Evolutionary conservation across 495 filamentous ascomycete species (phyloP), one percentile per base, ranked within the genome.

Genomic region (Neurospora sp.): DNA sequence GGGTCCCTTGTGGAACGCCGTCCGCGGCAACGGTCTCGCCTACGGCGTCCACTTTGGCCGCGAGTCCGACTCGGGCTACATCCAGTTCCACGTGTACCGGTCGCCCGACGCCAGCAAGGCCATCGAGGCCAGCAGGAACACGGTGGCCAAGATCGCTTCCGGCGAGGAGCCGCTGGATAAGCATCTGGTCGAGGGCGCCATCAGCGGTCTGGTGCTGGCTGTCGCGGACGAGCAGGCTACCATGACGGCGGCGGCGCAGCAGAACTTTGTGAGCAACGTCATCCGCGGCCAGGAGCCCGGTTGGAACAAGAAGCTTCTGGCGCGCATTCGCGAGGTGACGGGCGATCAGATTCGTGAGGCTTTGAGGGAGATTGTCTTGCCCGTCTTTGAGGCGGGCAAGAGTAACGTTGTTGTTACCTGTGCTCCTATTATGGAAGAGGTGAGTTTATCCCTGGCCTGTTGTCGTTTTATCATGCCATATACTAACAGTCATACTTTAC

Each of bases 331-430:
- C 71, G 86, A 87, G 69, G 93, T 96, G 20, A 90, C 83, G 10
- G 87, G 88, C 0, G 92, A 94, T 10, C 89, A 98, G 76, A 88
- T 98, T 72, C 92, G 89, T 77, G 83, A 84, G 35, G 92, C 89
- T 16, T 87, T 98, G 83, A 87, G 83, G 69, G 90, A 93, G 16
- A 84, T 94, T 22, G 83, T 99, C 35, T 73, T 96, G 78, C 91
- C 92, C 0, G 83, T 94, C 22, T 97, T 99, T 78, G 85, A 87
- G 71, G 87, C 93, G 0, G 87, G 88, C 73, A 92, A 84, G 70
- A 89, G 92, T 68, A 95, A 98, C 76, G 82, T 97, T 39, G 88
- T 97, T 8, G 86, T 97, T 71, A 96, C 96, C n/a, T 96, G 94
- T 79, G 92, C 93, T 31, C 89, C 91, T 41, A 87, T 93, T 53